Evolutionary conservation across 192 early-diverging fungal species (phyloP).

Genomic region (Podila clonocystis): DNA sequence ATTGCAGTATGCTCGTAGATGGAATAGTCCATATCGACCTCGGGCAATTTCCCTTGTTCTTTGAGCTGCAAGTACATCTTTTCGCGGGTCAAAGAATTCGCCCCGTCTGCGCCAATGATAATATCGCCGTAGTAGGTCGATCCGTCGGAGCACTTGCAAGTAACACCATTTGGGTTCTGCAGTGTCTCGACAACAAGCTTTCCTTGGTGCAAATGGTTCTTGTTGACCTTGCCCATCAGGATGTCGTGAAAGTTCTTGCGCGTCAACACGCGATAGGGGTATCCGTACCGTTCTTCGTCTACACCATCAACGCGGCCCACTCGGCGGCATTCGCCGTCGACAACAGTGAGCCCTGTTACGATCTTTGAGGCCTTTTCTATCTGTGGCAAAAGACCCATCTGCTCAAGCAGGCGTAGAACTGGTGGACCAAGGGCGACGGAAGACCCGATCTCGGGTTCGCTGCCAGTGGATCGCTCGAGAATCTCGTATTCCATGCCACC

Average conservation of each 20-base stretch:
- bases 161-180: constrained; percentile 28
- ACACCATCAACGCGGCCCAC: constrained; percentile 16
- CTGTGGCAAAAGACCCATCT: constrained; percentile 32
- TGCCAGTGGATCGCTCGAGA: constrained; percentile 17
- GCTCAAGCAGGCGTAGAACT: constrained; percentile 36
- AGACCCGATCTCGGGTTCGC: constrained; percentile 21
- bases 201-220: constrained; percentile 6
- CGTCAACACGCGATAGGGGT: constrained; percentile 16
- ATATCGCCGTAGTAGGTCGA: constrained; percentile 38
- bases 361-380: constrained; percentile 21
- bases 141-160: constrained; percentile 33
- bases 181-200: constrained; percentile 26
- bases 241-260: constrained; percentile 18
- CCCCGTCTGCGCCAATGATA: constrained; percentile 35
- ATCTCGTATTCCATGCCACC: constrained; percentile 45
- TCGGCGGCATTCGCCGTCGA: constrained; percentile 8
- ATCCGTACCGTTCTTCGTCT: constrained; percentile 17
- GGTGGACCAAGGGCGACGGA: constrained; percentile 26
- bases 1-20: constrained; percentile 8
- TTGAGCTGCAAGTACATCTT: constrained; percentile 17
- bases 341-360: constrained; percentile 7
- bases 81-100: constrained; percentile 29
- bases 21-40: constrained; percentile 14
- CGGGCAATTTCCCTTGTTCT: constrained; percentile 27
- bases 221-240: constrained; percentile 12